Base-by-base conservation (phyloP, 306 rosid species). In the Castanea mollissima region DNA sequence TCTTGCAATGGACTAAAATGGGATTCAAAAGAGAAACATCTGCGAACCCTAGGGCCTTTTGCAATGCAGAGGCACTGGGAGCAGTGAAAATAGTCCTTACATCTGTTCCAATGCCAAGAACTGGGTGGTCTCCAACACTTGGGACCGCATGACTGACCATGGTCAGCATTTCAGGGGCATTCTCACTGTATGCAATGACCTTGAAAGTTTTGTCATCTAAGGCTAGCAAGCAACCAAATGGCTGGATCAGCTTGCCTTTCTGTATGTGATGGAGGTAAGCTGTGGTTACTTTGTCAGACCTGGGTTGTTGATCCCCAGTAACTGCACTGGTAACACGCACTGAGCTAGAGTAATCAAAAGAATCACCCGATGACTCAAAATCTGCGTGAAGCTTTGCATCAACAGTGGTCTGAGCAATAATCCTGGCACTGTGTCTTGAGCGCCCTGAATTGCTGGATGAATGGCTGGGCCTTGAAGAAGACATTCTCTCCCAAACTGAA, bases 11-110 rank as follows among this genome's bases (percentile, higher is more conserved):
- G 63, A 95, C 98, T 76, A 92, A 85, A 77, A 95, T 91, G 71
- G 99, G 99, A 78, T 95, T 95, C 73, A 95, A 86, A 81, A 95
- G 98, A 3, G 97, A 86, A 81, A 95, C 97, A 81, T 95, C 99
- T 13, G 87, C 92, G 69, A 89, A 92, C 71, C 97, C 97, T 1
- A 92, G 85, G 71, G 97, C 99, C 89, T 95, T 95, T 44, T 91
- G 92, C 86, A 95, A 81, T 3, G 97, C 94, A 68, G 97, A 86
- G 76, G 94, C 98, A 84, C 97, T 91, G 18, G 93, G 94, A 18
- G 89, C 88, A 5, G 97, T 92, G 85, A 95, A 95, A 51, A 95
- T 80, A 20, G 96, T 80, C 62, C 89, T 86, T 32, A 95, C 65
- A 80, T 95, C 99, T 54, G 94, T 91, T 72, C 97, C 99, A 54